These are phyloP conservation scores for Suillus cothurnatus DNA, from an alignment of 768 basidiomycete genomes.

Conservation along the genomic window DNA sequence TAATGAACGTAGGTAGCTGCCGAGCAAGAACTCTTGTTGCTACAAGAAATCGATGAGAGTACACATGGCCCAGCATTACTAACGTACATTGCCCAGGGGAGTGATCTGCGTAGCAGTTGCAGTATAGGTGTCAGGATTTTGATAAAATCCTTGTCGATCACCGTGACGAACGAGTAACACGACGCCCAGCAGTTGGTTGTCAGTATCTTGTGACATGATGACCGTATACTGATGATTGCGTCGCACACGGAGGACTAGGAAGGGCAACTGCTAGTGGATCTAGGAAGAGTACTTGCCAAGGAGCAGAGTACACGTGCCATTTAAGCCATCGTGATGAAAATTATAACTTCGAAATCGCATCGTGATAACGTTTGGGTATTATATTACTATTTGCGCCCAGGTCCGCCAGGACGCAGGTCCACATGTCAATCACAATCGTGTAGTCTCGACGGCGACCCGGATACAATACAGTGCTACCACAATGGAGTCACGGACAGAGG, in stretches of 20 bases:
- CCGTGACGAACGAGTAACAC: slow-evolving; percentile 62
- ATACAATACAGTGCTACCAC: neutral
- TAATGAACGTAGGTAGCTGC: slow-evolving; percentile 48
- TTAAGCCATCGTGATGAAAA: neutral
- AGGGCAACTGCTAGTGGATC: neutral
- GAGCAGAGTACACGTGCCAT: neutral
- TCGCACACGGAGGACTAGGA: neutral
- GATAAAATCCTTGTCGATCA: slow-evolving; percentile 68
- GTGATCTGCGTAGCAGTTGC: slow-evolving; percentile 62
- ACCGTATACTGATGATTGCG: neutral
- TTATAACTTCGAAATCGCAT: neutral
- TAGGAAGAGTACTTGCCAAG: neutral
- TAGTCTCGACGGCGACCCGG: neutral
- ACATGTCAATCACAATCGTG: neutral
- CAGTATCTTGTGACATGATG: slow-evolving; percentile 17
- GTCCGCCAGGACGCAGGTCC: neutral
- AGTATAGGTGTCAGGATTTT: slow-evolving; percentile 58
- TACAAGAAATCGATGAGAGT: slow-evolving; percentile 23
- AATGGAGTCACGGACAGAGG: neutral
- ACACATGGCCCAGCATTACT: neutral
- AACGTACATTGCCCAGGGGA: slow-evolving; percentile 64
- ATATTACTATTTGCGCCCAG: neutral
- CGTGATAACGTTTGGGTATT: neutral
- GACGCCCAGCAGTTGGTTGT: slow-evolving; percentile 50
- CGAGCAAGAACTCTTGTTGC: slow-evolving; percentile 62